Base-by-base conservation (phyloP, 148 eudicot genomes). In the Agrostemma githago region DNA sequence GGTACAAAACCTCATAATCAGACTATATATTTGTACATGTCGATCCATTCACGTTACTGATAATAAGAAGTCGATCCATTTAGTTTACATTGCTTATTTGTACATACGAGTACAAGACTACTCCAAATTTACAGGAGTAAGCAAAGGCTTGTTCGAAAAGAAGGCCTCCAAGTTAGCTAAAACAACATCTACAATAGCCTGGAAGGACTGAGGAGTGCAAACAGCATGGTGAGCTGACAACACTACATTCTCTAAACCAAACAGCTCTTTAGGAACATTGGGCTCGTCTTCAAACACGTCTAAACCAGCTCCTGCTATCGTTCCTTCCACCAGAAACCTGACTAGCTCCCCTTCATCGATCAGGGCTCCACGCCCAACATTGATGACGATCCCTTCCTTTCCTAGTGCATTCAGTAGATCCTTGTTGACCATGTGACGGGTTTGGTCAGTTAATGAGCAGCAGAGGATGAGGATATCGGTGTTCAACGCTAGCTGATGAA, bases 211-310 rank as follows among this genome's bases (percentile, higher is more conserved):
- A 0, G 86, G 87, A 26, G 96, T 93, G 41, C 41, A 1, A 38
- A 85, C 89, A 74, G 96, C 92, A 20, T 53, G 83, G 62, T 93
- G 98, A 12, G 94, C 88, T n/a, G 94, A 85, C 85, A 90, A 60
- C 6, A 90, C 98, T 73, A 90, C 98, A 70, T 88, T 88, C 41
- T 93, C 89, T 78, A 93, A 74, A 17, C 60, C 81, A 66, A 85
- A 80, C 59, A 93, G 74, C 84, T 90, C 96, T 70, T 72, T 71
- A 1, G 96, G 96, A 62, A 90, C 96, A 60, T 74, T 4, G 41
- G 96, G 98, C 73, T 90, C 98, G 10, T 89, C 66, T 80, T 89
- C 89, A 76, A 79, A 93, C 70, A 90, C 98, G 77, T 93, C 98
- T 48, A 93, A 88, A 43, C 96, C 94, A 17, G 89, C 96, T 63